A percentile compares a stretch with the other conserved stretches of the same genome.
phyloP scores from a whole-genome alignment of 2,329 filamentous ascomycete genomes.

The Xylogone sp. region DNA sequence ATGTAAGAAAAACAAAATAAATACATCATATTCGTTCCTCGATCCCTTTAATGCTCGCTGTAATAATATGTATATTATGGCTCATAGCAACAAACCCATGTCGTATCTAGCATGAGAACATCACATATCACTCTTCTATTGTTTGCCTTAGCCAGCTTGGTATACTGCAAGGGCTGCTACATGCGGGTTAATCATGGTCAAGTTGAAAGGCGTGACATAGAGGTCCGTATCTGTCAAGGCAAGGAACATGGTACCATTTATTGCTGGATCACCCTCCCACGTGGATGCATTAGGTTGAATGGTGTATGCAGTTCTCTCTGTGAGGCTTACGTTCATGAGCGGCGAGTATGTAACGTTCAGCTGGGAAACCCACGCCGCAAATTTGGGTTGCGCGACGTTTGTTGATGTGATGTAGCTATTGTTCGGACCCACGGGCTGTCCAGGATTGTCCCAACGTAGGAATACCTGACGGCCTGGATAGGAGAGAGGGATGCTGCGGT shows the following conservation, averaged over 20 bases:
- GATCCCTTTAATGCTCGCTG: too few relatives aligned
- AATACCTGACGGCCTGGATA: slow-evolving; percentile 71
- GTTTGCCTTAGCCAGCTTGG: slow-evolving; percentile 64
- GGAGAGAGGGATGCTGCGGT: slow-evolving; percentile 66
- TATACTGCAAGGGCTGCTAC: slow-evolving; percentile 70
- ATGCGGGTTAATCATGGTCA: slow-evolving; percentile 70
- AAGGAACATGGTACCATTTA: slow-evolving; percentile 79
- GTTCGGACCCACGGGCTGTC: slow-evolving; percentile 69
- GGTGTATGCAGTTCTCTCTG: slow-evolving; percentile 41
- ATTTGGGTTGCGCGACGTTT: slow-evolving; percentile 56
- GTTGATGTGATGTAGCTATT: slow-evolving; percentile 72
- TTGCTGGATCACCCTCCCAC: slow-evolving; percentile 57
- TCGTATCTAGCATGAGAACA: too few relatives aligned
- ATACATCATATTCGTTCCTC: too few relatives aligned
- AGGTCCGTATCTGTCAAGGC: slow-evolving; percentile 67
- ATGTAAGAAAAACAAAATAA: too few relatives aligned
- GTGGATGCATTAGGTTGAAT: slow-evolving; percentile 69
- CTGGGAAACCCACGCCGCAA: slow-evolving; percentile 74
- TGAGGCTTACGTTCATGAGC: slow-evolving; percentile 45
- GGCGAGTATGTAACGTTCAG: slow-evolving; percentile 70
- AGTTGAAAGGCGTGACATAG: slow-evolving; percentile 72
- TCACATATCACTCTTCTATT: too few relatives aligned
- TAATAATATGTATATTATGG: too few relatives aligned
- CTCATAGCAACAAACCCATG: too few relatives aligned
- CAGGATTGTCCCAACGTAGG: slow-evolving; percentile 69